Conservation (phyloP, 2,329 filamentous ascomycete genomes). For the Byssoonygena ceratinophila region DNA sequence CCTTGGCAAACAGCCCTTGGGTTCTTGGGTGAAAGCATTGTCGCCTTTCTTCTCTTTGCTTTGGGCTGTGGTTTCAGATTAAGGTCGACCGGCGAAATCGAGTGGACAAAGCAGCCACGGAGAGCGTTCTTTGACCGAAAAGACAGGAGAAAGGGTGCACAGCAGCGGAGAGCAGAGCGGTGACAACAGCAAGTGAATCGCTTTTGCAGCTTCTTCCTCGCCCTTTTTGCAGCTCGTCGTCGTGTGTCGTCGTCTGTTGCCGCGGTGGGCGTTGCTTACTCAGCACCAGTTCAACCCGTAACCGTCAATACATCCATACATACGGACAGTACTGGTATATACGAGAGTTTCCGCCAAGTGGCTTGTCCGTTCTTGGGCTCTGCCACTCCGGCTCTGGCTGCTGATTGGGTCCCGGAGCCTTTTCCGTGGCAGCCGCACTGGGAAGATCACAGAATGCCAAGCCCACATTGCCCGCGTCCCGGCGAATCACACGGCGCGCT, state of each 20-base stretch:
- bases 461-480: not conserved
- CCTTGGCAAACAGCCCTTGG: slow-evolving; percentile 21
- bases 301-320: too few species aligned
- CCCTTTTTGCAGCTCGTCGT: too few species aligned
- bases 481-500: not conserved
- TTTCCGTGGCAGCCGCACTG: slow-evolving; percentile 2
- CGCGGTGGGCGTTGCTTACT: not conserved
- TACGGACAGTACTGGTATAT: too few species aligned
- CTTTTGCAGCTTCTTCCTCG: too few species aligned
- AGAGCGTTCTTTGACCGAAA: too few species aligned
- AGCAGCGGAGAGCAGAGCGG: too few species aligned
- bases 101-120: not conserved
- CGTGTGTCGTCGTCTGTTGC: too few species aligned
- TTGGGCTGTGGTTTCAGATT: not conserved
- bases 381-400: not conserved
- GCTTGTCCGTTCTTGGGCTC: slow-evolving; percentile 1
- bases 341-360: slow-evolving; percentile 2
- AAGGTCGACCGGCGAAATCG: not conserved
- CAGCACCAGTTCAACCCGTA: too few species aligned
- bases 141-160: too few species aligned
- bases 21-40: slow-evolving; percentile 2
- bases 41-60: not conserved
- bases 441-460: slow-evolving; percentile 4
- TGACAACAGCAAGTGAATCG: too few species aligned
- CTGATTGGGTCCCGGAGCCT: not conserved